Conservation (phyloP, 208 protist species). For the Vickermania ingenoplastis region DNA sequence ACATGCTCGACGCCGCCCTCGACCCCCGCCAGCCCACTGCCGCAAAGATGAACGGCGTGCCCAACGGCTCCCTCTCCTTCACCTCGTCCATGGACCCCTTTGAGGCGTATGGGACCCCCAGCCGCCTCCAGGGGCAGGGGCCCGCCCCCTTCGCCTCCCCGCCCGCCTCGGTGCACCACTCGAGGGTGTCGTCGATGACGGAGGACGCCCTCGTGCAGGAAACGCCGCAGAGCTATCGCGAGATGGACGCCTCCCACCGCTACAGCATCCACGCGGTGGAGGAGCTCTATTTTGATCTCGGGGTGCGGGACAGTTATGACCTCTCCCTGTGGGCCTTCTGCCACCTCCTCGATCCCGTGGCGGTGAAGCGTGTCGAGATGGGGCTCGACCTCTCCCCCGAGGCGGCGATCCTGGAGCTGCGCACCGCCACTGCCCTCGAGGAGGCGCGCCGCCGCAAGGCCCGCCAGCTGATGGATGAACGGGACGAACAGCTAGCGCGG, state of each 20-base stretch:
- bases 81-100: background rate
- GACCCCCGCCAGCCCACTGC: background rate
- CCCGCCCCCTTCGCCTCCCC: background rate
- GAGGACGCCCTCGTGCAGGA: background rate
- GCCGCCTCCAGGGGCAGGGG: background rate
- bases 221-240: background rate
- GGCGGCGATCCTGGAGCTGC: conserved; percentile 24
- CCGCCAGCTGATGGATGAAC: conserved; percentile 8
- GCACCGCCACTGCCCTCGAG: conserved; percentile 29
- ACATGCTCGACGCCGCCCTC: conserved; percentile 5
- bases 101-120: background rate
- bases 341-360: conserved; percentile 26
- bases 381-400: conserved; percentile 29
- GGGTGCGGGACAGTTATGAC: conserved; percentile 41
- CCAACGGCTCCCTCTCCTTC: background rate
- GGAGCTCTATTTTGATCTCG: conserved; percentile 48
- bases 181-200: background rate
- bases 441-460: conserved; percentile 17
- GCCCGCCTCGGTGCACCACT: background rate
- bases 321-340: conserved; percentile 55
- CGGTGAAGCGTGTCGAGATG: conserved; percentile 27
- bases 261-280: conserved; percentile 29
- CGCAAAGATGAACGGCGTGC: no score
- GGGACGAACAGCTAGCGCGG: background rate
- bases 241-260: background rate